A percentile compares a stretch with the other conserved stretches of the same genome.
These are phyloP conservation scores for Hyphopichia burtonii DNA, from an alignment of 1,139 yeast species.

Conservation along the genomic window DNA sequence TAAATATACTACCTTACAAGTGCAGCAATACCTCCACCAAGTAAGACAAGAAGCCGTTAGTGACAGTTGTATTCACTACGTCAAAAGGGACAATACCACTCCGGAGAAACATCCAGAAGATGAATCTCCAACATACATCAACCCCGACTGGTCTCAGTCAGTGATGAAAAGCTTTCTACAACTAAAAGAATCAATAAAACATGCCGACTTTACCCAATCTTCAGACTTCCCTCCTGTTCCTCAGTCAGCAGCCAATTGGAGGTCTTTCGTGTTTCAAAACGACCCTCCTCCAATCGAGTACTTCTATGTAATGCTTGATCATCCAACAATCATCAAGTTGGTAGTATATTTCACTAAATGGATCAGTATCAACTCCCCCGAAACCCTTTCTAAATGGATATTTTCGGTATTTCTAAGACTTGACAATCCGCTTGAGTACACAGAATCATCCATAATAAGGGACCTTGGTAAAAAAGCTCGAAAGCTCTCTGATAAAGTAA, in stretches of 20 bases:
- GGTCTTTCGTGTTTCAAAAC: constrained; percentile 24
- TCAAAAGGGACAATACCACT: constrained; percentile 5
- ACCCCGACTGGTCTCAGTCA: constrained; percentile 1
- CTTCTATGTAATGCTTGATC: constrained; percentile 23
- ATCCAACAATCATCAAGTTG: constrained; percentile 33
- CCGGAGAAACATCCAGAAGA: background rate
- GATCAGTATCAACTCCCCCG: constrained; percentile 32
- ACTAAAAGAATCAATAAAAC: background rate
- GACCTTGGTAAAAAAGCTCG: constrained; percentile 42
- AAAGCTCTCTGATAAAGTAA: constrained; percentile 17
- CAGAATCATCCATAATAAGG: constrained; percentile 35
- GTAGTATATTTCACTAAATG: constrained; percentile 38
- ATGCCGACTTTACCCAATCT: background rate
- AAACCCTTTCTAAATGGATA: constrained; percentile 38
- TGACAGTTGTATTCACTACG: constrained; percentile 18
- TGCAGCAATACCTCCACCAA: constrained; percentile 22
- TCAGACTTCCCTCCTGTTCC: constrained; percentile 15
- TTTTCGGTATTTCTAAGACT: constrained; percentile 34
- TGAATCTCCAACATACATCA: background rate
- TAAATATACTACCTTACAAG: constrained; percentile 14
- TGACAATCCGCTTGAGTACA: constrained; percentile 32
- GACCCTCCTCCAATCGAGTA: constrained; percentile 28
- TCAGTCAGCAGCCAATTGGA: constrained; percentile 31
- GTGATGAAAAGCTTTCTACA: constrained; percentile 1
- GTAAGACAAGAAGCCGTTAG: constrained; percentile 34